Evolutionary conservation across 371 early-diverging fungal genomes (phyloP), one percentile per base, ranked within the genome.

Genomic region (Mortierella sp.): DNA sequence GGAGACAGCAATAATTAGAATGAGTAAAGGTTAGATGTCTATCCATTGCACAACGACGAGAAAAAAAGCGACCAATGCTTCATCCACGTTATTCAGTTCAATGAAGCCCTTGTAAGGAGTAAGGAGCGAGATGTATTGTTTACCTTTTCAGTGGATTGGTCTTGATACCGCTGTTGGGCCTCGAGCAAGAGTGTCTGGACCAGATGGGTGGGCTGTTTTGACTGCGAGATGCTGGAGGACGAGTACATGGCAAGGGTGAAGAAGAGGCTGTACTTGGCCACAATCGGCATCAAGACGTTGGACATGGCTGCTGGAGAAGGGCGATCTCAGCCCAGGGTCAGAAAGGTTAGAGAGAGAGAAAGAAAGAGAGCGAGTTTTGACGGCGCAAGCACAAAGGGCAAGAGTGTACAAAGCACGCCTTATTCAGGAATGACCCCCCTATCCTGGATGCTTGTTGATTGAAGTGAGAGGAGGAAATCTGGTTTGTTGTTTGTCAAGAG

Each of bases 231-330:
- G 11, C 10, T 40, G 9, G 84, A 84, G 24, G 80, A 80, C 16
- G 67, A 55, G 61, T 69, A 84, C 80, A 84, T 77, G 69, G 80
- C 43, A 31, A 84, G 34, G 5, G 80, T 84, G 73, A 84, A 84
- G 70, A 84, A 84, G 59, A 80, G 34, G 69, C 77, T 74, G 71
- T 84, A 84, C 40, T 78, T 72, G 10, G 78, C 74, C 77, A 84
- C 77, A 46, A 84, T 80, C 44, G 84, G 84, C 2, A 73, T 57
- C 8, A 84, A 75, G 28, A 84, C 37, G 73, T 84, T 84, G 54
- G 84, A 77, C 84, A 84, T 84, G 51, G 69, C 14, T 26, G 54
- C 71, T 71, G 53, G 19, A 64, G 34, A 54, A 59, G 69, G 69
- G 55, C 69, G 54, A 61, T 61, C 64, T 21, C 64, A 34, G 13